phyloP scores from a whole-genome alignment of 805 yeast species.

The Ascoidea asiatica region DNA sequence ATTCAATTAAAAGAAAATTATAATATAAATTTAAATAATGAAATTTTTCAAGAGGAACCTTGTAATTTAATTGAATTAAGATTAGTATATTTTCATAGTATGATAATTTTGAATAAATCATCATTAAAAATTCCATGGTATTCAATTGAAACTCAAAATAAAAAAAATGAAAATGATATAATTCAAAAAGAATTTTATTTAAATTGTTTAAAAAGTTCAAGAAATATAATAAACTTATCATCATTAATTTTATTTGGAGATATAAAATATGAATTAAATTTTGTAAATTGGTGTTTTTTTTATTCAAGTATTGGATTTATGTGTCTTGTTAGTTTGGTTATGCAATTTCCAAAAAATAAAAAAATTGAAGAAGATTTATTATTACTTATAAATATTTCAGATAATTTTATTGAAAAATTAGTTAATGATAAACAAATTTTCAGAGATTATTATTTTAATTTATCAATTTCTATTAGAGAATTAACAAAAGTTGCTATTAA shows the following conservation, averaged over 20 bases:
- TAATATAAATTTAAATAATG: background rate
- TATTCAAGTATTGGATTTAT: background rate
- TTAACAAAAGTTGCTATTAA: background rate
- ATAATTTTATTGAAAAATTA: too few relatives aligned
- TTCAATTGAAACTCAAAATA: background rate
- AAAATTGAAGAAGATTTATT: background rate
- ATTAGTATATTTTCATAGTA: background rate
- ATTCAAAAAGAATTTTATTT: background rate
- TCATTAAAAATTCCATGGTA: background rate
- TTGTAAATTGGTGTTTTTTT: background rate
- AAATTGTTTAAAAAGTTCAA: background rate
- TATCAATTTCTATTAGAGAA: too few relatives aligned
- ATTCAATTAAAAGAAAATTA: too few relatives aligned
- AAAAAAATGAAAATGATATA: background rate
- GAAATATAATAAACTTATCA: background rate
- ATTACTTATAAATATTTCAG: too few relatives aligned
- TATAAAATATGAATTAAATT: too few relatives aligned
- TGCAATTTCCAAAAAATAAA: background rate
- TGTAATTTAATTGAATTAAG: background rate
- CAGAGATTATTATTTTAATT: background rate
- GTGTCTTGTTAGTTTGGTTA: background rate
- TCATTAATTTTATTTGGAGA: background rate
- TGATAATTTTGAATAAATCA: too few relatives aligned
- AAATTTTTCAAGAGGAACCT: background rate
- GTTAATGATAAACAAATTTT: background rate